Conservation (phyloP, 2,329 filamentous ascomycete genomes). For the Ceratocystis ficicola region DNA sequence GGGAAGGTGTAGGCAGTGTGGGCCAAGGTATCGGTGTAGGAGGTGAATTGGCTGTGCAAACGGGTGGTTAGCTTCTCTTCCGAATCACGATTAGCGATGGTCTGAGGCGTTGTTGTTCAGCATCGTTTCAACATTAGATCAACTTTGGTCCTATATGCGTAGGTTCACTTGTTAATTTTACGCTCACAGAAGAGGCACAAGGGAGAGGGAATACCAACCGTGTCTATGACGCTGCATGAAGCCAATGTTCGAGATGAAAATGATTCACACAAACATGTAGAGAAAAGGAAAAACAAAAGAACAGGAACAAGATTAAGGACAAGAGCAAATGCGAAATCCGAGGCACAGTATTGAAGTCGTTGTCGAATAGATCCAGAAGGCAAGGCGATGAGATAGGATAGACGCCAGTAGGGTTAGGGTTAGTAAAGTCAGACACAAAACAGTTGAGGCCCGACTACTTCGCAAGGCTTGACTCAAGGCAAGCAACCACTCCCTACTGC, state of each 20-base stretch:
- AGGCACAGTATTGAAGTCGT: conserved; percentile 2
- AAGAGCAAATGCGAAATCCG: conserved; percentile 11
- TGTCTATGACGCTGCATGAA: conserved; percentile 14
- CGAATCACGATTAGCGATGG: neutral
- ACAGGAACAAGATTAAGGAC: neutral
- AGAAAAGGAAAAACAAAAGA: conserved; percentile 4
- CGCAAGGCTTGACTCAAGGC: neutral
- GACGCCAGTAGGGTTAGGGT: neutral
- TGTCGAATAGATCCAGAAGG: no score
- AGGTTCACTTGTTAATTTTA: conserved; percentile 10
- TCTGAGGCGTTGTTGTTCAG: conserved; percentile 10
- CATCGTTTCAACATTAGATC: conserved; percentile 11
- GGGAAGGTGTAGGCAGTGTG: conserved; percentile 15
- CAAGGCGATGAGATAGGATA: no score
- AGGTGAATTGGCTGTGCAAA: conserved; percentile 11
- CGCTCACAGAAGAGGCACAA: neutral
- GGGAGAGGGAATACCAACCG: conserved; percentile 17
- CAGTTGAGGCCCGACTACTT: neutral
- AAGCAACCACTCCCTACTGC: neutral
- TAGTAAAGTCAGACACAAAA: neutral
- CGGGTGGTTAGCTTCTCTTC: conserved; percentile 19
- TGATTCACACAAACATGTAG: neutral
- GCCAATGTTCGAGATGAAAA: conserved; percentile 15
- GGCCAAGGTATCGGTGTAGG: conserved; percentile 16
- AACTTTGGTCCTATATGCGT: conserved; percentile 19